phyloP scores from a whole-genome alignment of 169 alveolate species.

The Eimeria maxima region DNA sequence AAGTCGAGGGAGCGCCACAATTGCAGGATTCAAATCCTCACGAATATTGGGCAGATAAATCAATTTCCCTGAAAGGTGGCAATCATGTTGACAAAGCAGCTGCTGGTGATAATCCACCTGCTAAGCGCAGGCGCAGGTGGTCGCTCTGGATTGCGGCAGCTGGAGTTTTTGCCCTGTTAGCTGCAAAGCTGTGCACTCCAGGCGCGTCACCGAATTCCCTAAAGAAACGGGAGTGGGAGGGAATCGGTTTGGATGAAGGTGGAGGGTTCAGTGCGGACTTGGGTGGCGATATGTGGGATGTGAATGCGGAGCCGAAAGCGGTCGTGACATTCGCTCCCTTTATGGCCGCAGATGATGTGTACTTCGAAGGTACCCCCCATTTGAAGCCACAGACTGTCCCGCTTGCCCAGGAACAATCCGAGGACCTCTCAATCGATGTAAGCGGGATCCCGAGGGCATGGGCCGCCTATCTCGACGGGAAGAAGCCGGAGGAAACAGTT shows the following conservation, averaged over 20 bases:
- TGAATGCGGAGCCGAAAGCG: background rate
- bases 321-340: background rate
- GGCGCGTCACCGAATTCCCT: background rate
- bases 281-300: background rate
- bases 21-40: background rate
- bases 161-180: constrained; percentile 10
- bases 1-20: background rate
- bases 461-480: background rate
- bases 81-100: background rate
- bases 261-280: background rate
- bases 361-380: constrained; percentile 2
- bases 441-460: constrained; percentile 9
- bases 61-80: background rate
- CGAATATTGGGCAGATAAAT: background rate
- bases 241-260: background rate
- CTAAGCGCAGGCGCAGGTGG: background rate
- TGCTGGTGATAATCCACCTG: background rate
- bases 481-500: background rate
- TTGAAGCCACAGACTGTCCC: constrained; percentile 28
- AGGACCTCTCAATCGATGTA: background rate
- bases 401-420: background rate
- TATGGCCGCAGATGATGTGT: background rate
- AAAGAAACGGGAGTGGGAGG: background rate
- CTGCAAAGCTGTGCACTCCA: background rate
- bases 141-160: constrained; percentile 14